Evolutionary conservation across 1,284 basidiomycete genomes (phyloP).

Genomic region (Cryptococcus sp.): DNA sequence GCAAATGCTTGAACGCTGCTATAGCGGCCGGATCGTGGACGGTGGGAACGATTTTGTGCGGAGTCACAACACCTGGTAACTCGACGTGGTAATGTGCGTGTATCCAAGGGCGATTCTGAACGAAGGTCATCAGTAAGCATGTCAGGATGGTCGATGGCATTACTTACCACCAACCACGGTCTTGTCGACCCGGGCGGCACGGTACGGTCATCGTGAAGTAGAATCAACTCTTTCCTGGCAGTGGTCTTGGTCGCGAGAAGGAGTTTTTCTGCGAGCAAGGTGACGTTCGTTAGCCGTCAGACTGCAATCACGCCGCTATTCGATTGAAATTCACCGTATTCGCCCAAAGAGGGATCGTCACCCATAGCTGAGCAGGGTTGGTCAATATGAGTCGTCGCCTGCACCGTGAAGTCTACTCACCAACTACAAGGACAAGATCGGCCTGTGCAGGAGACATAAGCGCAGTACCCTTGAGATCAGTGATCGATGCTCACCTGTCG

Average conservation of each 20-base stretch:
- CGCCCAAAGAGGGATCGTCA: conserved; percentile 82
- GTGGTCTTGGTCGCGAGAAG: conserved; percentile 89
- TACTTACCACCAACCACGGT: conserved; percentile 85
- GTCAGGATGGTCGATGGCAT: background rate
- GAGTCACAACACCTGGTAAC: conserved; percentile 59
- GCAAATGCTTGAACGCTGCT: conserved; percentile 71
- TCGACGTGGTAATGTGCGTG: conserved; percentile 51
- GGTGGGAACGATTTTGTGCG: conserved; percentile 59
- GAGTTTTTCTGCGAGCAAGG: conserved; percentile 69
- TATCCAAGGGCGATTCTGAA: conserved; percentile 87
- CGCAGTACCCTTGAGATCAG: too few species aligned
- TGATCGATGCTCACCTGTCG: conserved; percentile 65
- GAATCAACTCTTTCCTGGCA: conserved; percentile 91
- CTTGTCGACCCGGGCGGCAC: conserved; percentile 90
- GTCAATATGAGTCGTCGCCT: background rate
- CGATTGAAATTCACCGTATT: conserved; percentile 59
- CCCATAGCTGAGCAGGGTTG: conserved; percentile 62
- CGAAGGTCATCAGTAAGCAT: background rate
- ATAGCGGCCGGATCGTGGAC: conserved; percentile 86
- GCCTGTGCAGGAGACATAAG: conserved; percentile 60
- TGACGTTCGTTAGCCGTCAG: conserved; percentile 11
- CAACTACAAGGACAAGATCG: conserved; percentile 93
- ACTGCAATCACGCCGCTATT: background rate
- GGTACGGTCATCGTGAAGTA: conserved; percentile 88
- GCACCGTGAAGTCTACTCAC: conserved; percentile 49